A percentile compares a stretch with the other conserved stretches of the same genome.
These are phyloP conservation scores for Lentinula edodes DNA, from an alignment of 768 basidiomycete genomes.

Conservation along the genomic window DNA sequence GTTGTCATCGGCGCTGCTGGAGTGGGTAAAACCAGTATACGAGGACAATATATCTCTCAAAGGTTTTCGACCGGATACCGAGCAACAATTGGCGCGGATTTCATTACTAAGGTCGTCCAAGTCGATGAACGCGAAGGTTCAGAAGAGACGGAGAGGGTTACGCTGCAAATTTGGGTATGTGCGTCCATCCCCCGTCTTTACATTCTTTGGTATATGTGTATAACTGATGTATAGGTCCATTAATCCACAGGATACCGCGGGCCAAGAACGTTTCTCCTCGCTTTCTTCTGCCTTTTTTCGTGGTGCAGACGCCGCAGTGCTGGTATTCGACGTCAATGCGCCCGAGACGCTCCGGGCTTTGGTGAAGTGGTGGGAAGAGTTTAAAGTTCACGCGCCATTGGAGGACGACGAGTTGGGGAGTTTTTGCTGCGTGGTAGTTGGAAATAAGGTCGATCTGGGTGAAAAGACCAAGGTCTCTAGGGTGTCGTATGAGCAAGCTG, in stretches of 20 bases:
- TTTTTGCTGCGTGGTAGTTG: conserved; percentile 71
- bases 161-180: conserved; percentile 65
- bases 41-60: conserved; percentile 77
- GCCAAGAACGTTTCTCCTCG: conserved; percentile 84
- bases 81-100: conserved; percentile 88
- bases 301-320: conserved; percentile 74
- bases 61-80: conserved; percentile 73
- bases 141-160: conserved; percentile 52
- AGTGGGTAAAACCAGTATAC: conserved; percentile 80
- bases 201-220: too few species aligned
- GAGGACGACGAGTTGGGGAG: conserved; percentile 54
- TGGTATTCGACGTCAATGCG: conserved; percentile 77
- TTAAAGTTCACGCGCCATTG: conserved; percentile 61
- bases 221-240: too few species aligned
- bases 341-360: conserved; percentile 56
- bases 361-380: conserved; percentile 76
- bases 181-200: not conserved
- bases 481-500: conserved; percentile 38
- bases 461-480: conserved; percentile 8
- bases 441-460: conserved; percentile 71
- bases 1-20: conserved; percentile 79
- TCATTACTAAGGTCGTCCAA: conserved; percentile 69
- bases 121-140: conserved; percentile 40
- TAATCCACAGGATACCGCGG: conserved; percentile 64
- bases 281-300: conserved; percentile 82